phyloP scores from a whole-genome alignment of 1,139 yeast species.

The Suhomyces bolitotheri region DNA sequence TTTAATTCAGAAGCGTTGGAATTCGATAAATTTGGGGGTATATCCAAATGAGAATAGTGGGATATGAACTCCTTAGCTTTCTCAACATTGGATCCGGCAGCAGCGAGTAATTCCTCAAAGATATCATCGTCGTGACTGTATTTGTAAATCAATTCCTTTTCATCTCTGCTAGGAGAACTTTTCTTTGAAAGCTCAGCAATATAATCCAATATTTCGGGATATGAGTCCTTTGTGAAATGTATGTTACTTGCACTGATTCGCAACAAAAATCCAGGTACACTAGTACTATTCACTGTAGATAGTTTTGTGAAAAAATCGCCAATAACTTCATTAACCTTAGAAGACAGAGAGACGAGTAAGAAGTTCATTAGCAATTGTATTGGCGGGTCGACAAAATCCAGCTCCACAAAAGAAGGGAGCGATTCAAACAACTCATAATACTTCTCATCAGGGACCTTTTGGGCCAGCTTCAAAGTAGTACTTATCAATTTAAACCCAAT shows the following conservation, averaged over 20 bases:
- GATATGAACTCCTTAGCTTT: constrained; percentile 1
- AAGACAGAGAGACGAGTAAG: constrained; percentile 2
- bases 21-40: background rate
- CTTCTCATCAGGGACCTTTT: background rate
- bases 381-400: constrained; percentile 28
- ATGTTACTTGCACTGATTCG: constrained; percentile 4
- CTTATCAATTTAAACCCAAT: constrained; percentile 17
- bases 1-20: background rate
- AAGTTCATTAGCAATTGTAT: constrained; percentile 21
- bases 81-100: constrained; percentile 3
- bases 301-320: constrained; percentile 36
- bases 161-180: constrained; percentile 10
- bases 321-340: constrained; percentile 21
- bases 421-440: constrained; percentile 13
- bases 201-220: constrained; percentile 14
- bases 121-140: constrained; percentile 21
- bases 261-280: constrained; percentile 11
- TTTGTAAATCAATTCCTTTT: constrained; percentile 22
- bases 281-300: constrained; percentile 11
- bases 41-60: background rate
- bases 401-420: constrained; percentile 31
- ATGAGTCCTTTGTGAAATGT: constrained; percentile 2
- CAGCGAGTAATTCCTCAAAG: constrained; percentile 12
- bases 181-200: constrained; percentile 14
- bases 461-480: constrained; percentile 7